Conservation (phyloP, 2,329 filamentous ascomycete species). For the Claviceps sp. region DNA sequence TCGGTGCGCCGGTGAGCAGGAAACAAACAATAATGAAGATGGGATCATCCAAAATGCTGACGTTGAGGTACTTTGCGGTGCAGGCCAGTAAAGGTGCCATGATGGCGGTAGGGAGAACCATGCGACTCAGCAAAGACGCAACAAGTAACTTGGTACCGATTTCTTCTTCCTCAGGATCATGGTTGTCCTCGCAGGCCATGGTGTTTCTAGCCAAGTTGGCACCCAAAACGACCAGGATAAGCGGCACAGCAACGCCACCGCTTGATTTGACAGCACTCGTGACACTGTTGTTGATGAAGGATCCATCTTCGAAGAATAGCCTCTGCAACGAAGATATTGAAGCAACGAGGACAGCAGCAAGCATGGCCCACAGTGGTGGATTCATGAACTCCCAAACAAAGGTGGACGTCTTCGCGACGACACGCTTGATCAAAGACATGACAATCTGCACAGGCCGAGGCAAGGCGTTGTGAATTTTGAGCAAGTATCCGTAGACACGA, state of each 20-base stretch:
- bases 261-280: constrained; percentile 77
- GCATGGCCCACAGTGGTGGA: constrained; percentile 94
- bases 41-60: constrained; percentile 92
- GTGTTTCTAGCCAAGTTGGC: constrained; percentile 92
- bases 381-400: constrained; percentile 95
- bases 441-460: constrained; percentile 27
- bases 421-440: constrained; percentile 17
- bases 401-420: constrained; percentile 34
- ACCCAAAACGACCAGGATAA: constrained; percentile 90
- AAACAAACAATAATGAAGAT: constrained; percentile 99
- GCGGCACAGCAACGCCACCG: constrained; percentile 80
- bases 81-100: constrained; percentile 86
- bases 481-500: constrained; percentile 11
- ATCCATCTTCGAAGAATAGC: constrained; percentile 78
- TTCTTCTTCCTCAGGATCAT: constrained; percentile 56
- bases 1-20: constrained; percentile 85
- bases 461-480: constrained; percentile 22
- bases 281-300: constrained; percentile 85
- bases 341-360: constrained; percentile 78
- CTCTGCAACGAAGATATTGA: constrained; percentile 72
- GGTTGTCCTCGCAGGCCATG: constrained; percentile 49
- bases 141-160: constrained; percentile 67
- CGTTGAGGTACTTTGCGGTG: constrained; percentile 75
- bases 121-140: constrained; percentile 74
- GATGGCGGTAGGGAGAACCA: constrained; percentile 80